phyloP scores from a whole-genome alignment of 352 stramenopile species.

The Pythium periplocum region DNA sequence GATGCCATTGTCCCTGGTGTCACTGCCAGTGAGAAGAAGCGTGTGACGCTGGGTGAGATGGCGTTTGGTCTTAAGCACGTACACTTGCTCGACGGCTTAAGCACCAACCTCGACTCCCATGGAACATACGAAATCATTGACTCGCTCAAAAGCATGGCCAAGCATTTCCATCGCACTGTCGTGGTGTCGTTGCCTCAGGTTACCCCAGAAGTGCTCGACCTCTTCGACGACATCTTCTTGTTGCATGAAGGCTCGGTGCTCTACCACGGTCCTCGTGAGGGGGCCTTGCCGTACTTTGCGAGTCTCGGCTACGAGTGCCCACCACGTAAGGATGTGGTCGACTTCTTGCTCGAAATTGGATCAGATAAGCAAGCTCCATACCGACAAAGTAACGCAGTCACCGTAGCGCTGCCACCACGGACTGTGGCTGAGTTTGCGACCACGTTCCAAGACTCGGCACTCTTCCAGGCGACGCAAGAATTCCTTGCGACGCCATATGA shows the following conservation, averaged over 20 bases:
- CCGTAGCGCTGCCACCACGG: constrained; percentile 4
- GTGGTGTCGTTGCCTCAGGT: constrained; percentile 41
- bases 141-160: constrained; percentile 45
- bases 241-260: constrained; percentile 47
- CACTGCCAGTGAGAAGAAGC: constrained; percentile 49
- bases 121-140: constrained; percentile 89
- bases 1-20: constrained; percentile 48
- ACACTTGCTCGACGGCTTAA: constrained; percentile 82
- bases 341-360: constrained; percentile 30
- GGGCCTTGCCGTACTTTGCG: constrained; percentile 46
- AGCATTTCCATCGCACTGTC: constrained; percentile 40
- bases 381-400: constrained; percentile 14
- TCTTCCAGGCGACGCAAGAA: constrained; percentile 40
- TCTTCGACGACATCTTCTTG: constrained; percentile 52
- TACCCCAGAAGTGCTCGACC: constrained; percentile 42
- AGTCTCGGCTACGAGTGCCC: constrained; percentile 39
- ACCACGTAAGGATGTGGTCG: constrained; percentile 21
- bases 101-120: constrained; percentile 79
- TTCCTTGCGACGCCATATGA: constrained; percentile 28
- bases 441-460: constrained; percentile 39
- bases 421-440: constrained; percentile 38
- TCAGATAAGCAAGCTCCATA: constrained; percentile 29
- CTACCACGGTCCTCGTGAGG: constrained; percentile 40
- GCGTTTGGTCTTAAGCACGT: constrained; percentile 43
- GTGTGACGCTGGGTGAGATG: constrained; percentile 65